Percentiles rank a stretch among this genome's conserved stretches.
Evolutionary conservation across 148 eudicot species (phyloP).

Genomic region (Silene latifolia): DNA sequence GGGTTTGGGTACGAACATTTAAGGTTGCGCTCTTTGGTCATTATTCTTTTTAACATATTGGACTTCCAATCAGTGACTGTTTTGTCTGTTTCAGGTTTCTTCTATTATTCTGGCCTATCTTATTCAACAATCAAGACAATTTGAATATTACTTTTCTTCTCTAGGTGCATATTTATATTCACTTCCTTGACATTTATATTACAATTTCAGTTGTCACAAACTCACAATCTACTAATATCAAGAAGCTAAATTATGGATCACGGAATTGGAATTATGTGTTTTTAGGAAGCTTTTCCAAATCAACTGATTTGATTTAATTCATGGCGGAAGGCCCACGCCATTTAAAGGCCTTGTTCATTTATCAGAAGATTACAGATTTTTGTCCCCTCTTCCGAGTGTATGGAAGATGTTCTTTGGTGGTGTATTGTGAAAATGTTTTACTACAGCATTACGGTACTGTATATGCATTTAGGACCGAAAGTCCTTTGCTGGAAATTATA

Average conservation of each 20-base stretch:
- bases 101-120: neutral
- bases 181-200: neutral
- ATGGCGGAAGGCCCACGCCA: too few relatives aligned
- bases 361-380: neutral
- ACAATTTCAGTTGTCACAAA: neutral
- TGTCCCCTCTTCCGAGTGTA: neutral
- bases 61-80: neutral
- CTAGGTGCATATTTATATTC: neutral
- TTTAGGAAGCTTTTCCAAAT: neutral
- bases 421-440: neutral
- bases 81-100: neutral
- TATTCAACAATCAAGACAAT: neutral
- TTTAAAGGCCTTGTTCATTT: too few relatives aligned
- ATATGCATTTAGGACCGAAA: neutral
- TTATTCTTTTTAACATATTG: neutral
- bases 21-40: neutral
- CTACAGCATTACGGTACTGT: neutral
- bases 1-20: neutral
- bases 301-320: neutral
- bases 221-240: neutral
- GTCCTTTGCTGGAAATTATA: too few relatives aligned
- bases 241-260: neutral
- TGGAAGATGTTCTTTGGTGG: neutral
- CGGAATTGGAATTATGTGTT: neutral
- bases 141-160: neutral